Percentiles rank a stretch among this genome's conserved stretches.
Conservation (phyloP, 2,329 filamentous ascomycete genomes). For the Keithomyces neogunnii region DNA sequence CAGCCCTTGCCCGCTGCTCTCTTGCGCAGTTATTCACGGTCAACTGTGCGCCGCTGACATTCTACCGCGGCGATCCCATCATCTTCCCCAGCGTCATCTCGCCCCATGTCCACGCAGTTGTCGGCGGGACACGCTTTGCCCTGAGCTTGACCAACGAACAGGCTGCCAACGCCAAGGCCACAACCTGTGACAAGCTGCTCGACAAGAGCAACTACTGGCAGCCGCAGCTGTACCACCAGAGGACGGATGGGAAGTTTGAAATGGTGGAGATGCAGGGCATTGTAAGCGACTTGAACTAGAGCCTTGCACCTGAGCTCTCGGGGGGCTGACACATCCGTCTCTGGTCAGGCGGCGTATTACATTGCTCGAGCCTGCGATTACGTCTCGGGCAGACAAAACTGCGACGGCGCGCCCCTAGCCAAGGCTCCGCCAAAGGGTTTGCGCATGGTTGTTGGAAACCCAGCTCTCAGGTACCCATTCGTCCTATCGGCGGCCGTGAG, state of each 20-base stretch:
- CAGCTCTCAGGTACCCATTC: constrained; percentile 29
- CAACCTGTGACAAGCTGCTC: constrained; percentile 53
- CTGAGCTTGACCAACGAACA: constrained; percentile 43
- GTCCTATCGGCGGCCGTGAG: neutral
- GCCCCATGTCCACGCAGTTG: constrained; percentile 51
- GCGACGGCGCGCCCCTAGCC: constrained; percentile 20
- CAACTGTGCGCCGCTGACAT: constrained; percentile 17
- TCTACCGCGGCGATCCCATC: constrained; percentile 50
- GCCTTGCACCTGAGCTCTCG: too few relatives aligned
- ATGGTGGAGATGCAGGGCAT: constrained; percentile 23
- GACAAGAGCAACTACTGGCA: constrained; percentile 65
- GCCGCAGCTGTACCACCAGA: constrained; percentile 43
- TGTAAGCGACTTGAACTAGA: constrained; percentile 9
- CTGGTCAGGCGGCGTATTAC: constrained; percentile 17
- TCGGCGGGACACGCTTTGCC: constrained; percentile 54
- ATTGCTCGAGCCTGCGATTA: constrained; percentile 20
- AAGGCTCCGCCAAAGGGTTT: constrained; percentile 53
- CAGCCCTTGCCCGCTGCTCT: neutral
- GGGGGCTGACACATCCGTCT: neutral
- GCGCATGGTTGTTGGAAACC: constrained; percentile 57
- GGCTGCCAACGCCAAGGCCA: constrained; percentile 48
- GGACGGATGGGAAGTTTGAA: constrained; percentile 47
- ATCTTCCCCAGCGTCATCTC: constrained; percentile 44
- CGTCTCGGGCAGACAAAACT: constrained; percentile 14
- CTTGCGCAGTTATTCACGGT: constrained; percentile 18